These are phyloP conservation scores for Sisymbrium altissimum DNA, from an alignment of 345 rosid genomes.

Conservation along the genomic window DNA sequence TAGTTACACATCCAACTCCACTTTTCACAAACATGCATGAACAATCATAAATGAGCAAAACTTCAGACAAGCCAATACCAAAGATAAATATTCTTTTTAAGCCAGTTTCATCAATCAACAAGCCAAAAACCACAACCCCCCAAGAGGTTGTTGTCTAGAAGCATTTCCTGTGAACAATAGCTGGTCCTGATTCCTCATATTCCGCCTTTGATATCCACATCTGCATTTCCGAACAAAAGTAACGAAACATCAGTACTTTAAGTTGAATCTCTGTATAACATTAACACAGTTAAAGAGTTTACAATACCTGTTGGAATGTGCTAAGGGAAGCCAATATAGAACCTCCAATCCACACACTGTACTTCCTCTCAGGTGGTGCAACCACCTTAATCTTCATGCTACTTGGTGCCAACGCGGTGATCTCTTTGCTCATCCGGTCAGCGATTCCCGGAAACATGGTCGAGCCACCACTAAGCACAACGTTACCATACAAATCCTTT, in stretches of 20 bases:
- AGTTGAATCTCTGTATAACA: background rate
- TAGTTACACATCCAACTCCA: background rate
- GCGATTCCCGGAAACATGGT: slow-evolving; percentile 83
- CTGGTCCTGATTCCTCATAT: slow-evolving; percentile 82
- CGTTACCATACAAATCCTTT: slow-evolving; percentile 74
- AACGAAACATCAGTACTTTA: background rate
- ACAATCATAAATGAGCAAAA: background rate
- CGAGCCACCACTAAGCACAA: slow-evolving; percentile 81
- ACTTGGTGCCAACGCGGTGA: slow-evolving; percentile 73
- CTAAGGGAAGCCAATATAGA: slow-evolving; percentile 84
- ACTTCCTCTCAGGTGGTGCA: slow-evolving; percentile 80
- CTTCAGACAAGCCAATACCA: slow-evolving; percentile 2
- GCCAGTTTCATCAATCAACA: slow-evolving; percentile 8
- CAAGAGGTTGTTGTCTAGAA: slow-evolving; percentile 39
- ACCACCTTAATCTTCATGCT: slow-evolving; percentile 90
- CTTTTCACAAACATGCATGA: slow-evolving; percentile 7
- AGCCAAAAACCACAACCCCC: background rate
- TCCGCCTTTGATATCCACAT: slow-evolving; percentile 89
- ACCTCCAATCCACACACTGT: slow-evolving; percentile 87
- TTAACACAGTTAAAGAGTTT: background rate
- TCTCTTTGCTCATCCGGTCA: slow-evolving; percentile 87
- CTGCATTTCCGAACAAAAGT: slow-evolving; percentile 25
- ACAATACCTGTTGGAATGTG: slow-evolving; percentile 80
- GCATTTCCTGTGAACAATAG: slow-evolving; percentile 83
- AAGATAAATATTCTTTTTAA: too few species aligned